Percentiles rank a stretch among this genome's conserved stretches.
phyloP scores from a whole-genome alignment of 2,329 filamentous ascomycete species.

The Juglanconis sp. region DNA sequence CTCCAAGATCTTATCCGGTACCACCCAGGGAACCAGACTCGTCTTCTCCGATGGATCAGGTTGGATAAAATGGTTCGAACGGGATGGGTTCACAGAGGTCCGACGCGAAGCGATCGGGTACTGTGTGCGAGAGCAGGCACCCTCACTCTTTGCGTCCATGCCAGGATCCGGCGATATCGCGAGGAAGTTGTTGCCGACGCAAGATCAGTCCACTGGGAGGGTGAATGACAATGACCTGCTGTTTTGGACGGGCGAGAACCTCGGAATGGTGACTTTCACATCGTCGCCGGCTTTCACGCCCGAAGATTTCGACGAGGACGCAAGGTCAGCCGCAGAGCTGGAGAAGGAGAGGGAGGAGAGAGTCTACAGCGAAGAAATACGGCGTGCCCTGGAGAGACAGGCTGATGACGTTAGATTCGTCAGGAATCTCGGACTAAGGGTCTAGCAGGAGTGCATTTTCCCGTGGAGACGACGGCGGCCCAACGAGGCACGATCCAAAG shows the following conservation, averaged over 20 bases:
- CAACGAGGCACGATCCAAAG: no score
- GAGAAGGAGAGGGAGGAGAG: constrained; percentile 54
- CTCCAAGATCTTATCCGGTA: constrained; percentile 78
- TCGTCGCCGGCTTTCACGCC: constrained; percentile 44
- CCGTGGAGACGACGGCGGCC: background rate
- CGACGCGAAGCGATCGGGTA: constrained; percentile 54
- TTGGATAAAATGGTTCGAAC: constrained; percentile 84
- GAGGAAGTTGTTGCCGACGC: constrained; percentile 71
- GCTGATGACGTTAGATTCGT: constrained; percentile 77
- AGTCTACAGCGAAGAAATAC: constrained; percentile 68
- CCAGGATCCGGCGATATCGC: constrained; percentile 67
- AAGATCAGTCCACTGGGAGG: constrained; percentile 22
- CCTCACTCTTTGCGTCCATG: constrained; percentile 50
- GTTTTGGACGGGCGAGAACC: constrained; percentile 82
- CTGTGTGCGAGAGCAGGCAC: constrained; percentile 43
- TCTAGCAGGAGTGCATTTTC: constrained; percentile 13
- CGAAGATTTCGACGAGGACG: constrained; percentile 49
- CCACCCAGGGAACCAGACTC: constrained; percentile 76
- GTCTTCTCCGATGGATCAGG: constrained; percentile 83
- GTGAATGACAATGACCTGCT: constrained; percentile 66
- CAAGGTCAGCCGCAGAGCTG: constrained; percentile 42
- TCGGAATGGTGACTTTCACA: constrained; percentile 70
- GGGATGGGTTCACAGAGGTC: constrained; percentile 68
- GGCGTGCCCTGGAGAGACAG: constrained; percentile 70
- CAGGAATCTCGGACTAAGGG: constrained; percentile 56